A percentile compares a stretch with the other conserved stretches of the same genome.
Conservation (phyloP, 106 monocot species). For the Dendrobium chrysotoxum region DNA sequence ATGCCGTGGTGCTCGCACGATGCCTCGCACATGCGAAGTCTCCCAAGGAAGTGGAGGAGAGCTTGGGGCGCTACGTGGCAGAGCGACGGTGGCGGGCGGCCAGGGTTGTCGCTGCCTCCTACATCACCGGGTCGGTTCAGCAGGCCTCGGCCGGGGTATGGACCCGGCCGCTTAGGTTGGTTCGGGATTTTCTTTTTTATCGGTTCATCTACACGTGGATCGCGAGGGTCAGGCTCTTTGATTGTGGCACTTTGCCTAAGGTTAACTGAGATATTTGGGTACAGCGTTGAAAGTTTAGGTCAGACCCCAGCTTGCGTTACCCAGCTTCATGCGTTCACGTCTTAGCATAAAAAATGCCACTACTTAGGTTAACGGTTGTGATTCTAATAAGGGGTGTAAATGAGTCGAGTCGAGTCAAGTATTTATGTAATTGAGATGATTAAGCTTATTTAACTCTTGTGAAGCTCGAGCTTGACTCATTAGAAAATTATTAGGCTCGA, state of each 20-base stretch:
- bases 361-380: no score
- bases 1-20: slow-evolving; percentile 52
- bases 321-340: no score
- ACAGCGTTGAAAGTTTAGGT: no score
- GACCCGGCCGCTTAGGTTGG: slow-evolving; percentile 10
- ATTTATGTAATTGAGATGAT: no score
- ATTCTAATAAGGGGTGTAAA: no score
- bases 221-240: slow-evolving; percentile 9
- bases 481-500: no score
- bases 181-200: slow-evolving; percentile 42
- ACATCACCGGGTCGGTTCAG: slow-evolving; percentile 31
- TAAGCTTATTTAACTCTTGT: no score
- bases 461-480: no score
- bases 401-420: no score
- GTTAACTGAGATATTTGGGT: no score
- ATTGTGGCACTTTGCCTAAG: slow-evolving; percentile 32
- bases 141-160: slow-evolving; percentile 27
- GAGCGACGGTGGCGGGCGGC: slow-evolving; percentile 36
- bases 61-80: slow-evolving; percentile 16
- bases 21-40: slow-evolving; percentile 21
- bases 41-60: not conserved
- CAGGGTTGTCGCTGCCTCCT: slow-evolving; percentile 26
- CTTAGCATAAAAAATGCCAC: no score
- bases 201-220: slow-evolving; percentile 21
- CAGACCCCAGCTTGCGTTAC: no score